These are phyloP conservation scores for Haplosporangium gracile DNA, from an alignment of 192 early-diverging fungal genomes.

Conservation along the genomic window DNA sequence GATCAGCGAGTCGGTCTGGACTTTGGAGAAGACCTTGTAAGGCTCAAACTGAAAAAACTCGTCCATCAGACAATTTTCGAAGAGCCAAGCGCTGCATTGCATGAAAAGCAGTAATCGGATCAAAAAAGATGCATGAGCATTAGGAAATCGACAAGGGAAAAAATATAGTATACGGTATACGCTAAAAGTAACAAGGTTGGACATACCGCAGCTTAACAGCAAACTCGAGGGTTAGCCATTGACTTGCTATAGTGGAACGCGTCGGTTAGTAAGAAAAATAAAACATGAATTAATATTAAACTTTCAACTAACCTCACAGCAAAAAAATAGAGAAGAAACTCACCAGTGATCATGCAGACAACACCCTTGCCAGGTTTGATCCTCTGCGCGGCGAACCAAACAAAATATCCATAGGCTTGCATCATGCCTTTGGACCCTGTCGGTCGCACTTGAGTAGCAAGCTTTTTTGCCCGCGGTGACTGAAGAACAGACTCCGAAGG, in stretches of 20 bases:
- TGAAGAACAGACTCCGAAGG: neutral
- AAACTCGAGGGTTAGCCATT: conserved; percentile 72
- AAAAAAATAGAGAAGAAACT: neutral
- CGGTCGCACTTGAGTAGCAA: neutral
- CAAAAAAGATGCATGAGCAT: neutral
- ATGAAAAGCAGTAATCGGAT: neutral
- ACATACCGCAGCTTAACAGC: conserved; percentile 64
- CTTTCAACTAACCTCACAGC: no score
- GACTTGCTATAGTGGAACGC: conserved; percentile 55
- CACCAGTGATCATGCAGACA: conserved; percentile 68
- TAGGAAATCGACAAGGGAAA: neutral
- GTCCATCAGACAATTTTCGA: conserved; percentile 62
- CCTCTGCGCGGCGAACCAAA: conserved; percentile 69
- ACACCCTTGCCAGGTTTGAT: conserved; percentile 58
- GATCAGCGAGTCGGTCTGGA: conserved; percentile 71
- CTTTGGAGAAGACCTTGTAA: conserved; percentile 71
- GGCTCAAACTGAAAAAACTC: conserved; percentile 71
- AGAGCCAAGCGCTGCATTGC: conserved; percentile 62
- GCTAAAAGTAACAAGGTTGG: neutral
- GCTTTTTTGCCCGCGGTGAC: neutral
- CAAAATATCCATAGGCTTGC: conserved; percentile 72
- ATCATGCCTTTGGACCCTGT: conserved; percentile 57
- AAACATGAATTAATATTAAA: neutral
- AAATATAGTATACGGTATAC: neutral
- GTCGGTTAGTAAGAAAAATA: neutral